Base-by-base conservation (phyloP, 2,329 filamentous ascomycete genomes). In the Cercospora sp. region DNA sequence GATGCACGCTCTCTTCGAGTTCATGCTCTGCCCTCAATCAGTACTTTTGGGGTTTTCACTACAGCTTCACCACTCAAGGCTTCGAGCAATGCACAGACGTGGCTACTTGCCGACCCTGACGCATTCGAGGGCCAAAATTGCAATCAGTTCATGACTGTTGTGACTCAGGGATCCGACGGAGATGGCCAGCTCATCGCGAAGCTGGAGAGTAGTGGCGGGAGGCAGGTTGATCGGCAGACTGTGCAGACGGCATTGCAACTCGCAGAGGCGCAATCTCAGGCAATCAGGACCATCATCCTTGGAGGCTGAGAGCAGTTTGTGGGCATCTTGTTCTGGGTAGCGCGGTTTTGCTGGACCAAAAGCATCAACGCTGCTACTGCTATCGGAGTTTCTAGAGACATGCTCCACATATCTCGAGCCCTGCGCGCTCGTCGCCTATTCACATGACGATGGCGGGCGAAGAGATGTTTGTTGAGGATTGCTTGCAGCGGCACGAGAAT, bases 101-200 rank as follows among this genome's bases (percentile, higher is more conserved):
- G 93, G 92, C 83, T 97, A 2, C 80, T 99, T 66, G 87, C 91
- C 6, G 95, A 99, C 81, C 93, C 93, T 2, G 95, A 99, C 81
- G 87, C 89, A 23, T 90, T 96, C 73, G 95, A 99, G 81, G 95
- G 98, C 81, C 87, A 86, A 8, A 81, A 96, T 53, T 96, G 93
- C 77, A 85, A 89, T 69, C 95, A 99, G 83, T 86, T 81, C n/a
- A 83, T 95, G n/a, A 94, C 90, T 2, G 82, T 97, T 36, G 89
- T 95, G 60, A 87, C 97, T n/a, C 91, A 94, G 77, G 71, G 76
- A 39, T 69, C 71, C 75, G 77, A 68, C 5, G 60, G 66, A 7
- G 65, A 48, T 18, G 85, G 83, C 60, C 85, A 83, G 3, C 86
- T 84, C 73, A 83, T 96, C 18, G 73, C 92, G 72, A 87, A 86